A percentile compares a stretch with the other conserved stretches of the same genome.
These are phyloP conservation scores for Malus hybrid DNA, from an alignment of 331 rosid genomes.

Conservation along the genomic window DNA sequence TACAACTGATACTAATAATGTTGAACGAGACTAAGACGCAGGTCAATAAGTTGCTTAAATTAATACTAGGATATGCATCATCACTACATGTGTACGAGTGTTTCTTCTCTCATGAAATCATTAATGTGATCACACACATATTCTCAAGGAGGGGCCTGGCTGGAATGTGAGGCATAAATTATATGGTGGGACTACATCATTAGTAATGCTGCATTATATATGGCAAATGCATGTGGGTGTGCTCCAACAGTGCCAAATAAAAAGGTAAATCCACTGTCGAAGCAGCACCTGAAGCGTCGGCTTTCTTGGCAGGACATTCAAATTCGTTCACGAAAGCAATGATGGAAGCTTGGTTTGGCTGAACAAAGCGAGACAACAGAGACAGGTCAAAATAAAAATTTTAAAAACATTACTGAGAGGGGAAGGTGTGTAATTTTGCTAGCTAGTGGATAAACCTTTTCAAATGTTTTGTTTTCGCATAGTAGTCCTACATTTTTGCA, in stretches of 20 bases:
- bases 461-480: slow-evolving; percentile 38
- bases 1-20: too few species aligned
- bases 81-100: background rate
- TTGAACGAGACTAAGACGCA: too few species aligned
- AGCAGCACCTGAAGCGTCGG: slow-evolving; percentile 38
- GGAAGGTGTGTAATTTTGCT: background rate
- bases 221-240: background rate
- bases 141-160: background rate
- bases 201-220: slow-evolving; percentile 2
- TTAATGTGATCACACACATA: background rate
- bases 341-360: background rate
- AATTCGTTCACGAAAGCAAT: slow-evolving; percentile 1
- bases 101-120: background rate
- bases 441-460: slow-evolving; percentile 48
- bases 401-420: background rate
- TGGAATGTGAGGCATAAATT: background rate
- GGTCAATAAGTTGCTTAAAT: too few species aligned
- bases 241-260: background rate
- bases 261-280: slow-evolving; percentile 6
- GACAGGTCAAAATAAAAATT: background rate
- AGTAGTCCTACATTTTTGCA: slow-evolving; percentile 19
- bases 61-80: background rate
- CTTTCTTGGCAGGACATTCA: slow-evolving; percentile 22
- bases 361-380: slow-evolving; percentile 9
- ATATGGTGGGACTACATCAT: background rate